Conservation (phyloP, 441 rosid genomes). For the Euphorbia schlechtendalii region DNA sequence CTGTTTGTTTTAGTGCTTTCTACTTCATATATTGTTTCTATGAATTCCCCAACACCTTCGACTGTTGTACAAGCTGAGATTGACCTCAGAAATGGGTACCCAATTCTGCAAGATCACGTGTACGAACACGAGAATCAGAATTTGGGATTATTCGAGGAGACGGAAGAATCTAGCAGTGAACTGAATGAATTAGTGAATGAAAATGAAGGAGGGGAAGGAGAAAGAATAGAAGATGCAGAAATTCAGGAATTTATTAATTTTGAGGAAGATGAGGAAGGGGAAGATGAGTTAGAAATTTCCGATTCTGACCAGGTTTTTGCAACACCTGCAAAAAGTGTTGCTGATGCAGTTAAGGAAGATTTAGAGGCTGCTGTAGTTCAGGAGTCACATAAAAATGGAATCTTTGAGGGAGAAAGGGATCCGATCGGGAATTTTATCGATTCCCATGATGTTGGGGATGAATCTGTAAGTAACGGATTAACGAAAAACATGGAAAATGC, state of each 20-base stretch:
- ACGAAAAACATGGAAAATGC: slow-evolving; percentile 10
- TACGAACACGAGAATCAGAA: slow-evolving; percentile 16
- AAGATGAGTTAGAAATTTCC: background rate
- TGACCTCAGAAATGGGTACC: slow-evolving; percentile 21
- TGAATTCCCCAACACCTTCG: slow-evolving; percentile 32
- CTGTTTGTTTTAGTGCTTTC: slow-evolving; percentile 24
- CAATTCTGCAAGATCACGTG: slow-evolving; percentile 20
- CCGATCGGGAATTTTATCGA: background rate
- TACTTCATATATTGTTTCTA: slow-evolving; percentile 30
- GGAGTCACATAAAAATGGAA: slow-evolving; percentile 15
- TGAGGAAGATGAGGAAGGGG: slow-evolving; percentile 3
- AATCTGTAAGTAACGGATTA: slow-evolving; percentile 2
- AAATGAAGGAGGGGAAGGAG: background rate
- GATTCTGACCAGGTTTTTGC: background rate
- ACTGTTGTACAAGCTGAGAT: slow-evolving; percentile 13
- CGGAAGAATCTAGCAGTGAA: slow-evolving; percentile 5
- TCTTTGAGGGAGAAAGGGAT: slow-evolving; percentile 9
- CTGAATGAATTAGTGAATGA: slow-evolving; percentile 6
- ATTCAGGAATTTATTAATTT: background rate
- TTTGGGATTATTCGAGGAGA: slow-evolving; percentile 10
- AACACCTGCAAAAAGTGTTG: background rate
- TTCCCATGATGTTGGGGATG: background rate
- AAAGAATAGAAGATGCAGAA: background rate
- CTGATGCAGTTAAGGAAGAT: slow-evolving; percentile 12
- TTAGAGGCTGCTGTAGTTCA: slow-evolving; percentile 6